Evolutionary conservation across 257 asterid species (phyloP), one percentile per base, ranked within the genome.

Genomic region (Capsicum pubescens): DNA sequence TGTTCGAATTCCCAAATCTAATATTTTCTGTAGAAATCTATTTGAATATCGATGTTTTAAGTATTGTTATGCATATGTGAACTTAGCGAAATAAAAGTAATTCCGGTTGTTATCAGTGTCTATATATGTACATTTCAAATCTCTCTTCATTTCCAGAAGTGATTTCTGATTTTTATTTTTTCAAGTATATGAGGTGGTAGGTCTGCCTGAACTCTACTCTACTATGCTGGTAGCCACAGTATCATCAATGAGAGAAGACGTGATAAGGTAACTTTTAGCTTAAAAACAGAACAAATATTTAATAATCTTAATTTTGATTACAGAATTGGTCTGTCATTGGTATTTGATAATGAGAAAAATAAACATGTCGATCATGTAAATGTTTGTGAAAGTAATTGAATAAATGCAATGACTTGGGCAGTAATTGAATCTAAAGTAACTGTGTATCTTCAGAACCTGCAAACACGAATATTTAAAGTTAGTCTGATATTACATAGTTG

Each of bases 221-320:
- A 92, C 85, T 96, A 94, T 85, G 99, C 99, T 4, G 99, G 99
- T 84, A 96, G 99, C 68, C 99, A 96, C 87, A 98, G 99, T 57
- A 93, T 84, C 94, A 87, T 94, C 98, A 32, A 89, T 96, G 98
- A 93, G 32, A 26, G 32, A 26, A 26, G 32, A 26, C 32, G 93
- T 61, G 84, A 91, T 19, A 95, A 96, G 99, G 99, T 95, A 56
- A 36, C 52, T 35, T 50, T 32, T 32, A 8, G 32, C 32, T 26
- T 26, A 77, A 26, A 55, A 54, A 77, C 44, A 26, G 50, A 77
- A 77, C 50, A 8, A 8, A 16, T 72, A 7, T 46, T 58, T 48
- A 52, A n/a, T 35, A 9, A 69, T 74, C 70, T 72, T 70, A 15
- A 17, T 87, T 85, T 82, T 32, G 39, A 66, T 55, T 74, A 82